Evolutionary conservation across 129 eudicot species (phyloP).

Genomic region (Chrysanthemum makinoi): DNA sequence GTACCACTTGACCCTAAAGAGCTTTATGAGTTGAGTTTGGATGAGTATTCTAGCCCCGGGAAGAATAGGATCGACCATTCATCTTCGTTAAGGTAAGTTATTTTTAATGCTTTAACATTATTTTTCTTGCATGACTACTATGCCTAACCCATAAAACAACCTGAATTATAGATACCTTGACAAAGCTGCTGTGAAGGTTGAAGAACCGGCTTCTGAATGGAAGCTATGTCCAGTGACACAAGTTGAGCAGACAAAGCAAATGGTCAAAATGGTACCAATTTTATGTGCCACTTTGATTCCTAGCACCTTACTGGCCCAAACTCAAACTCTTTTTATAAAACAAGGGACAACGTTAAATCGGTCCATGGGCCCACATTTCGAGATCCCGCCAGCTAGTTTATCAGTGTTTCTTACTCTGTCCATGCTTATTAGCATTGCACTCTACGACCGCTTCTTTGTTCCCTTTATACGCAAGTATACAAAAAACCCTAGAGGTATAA

Average conservation of each 20-base stretch:
- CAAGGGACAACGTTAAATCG: conserved; percentile 56
- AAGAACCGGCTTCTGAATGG: conserved; percentile 34
- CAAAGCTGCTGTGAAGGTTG: conserved; percentile 44
- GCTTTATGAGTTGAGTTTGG: conserved; percentile 46
- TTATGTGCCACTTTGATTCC: conserved; percentile 47
- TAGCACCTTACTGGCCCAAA: conserved; percentile 43
- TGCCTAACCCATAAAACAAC: background rate
- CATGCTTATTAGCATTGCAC: conserved; percentile 45
- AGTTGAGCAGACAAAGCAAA: conserved; percentile 66
- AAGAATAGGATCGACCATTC: conserved; percentile 45
- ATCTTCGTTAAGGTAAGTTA: conserved; percentile 40
- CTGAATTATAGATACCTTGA: conserved; percentile 42
- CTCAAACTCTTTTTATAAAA: conserved; percentile 50
- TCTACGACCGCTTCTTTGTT: conserved; percentile 59
- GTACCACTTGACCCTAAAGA: conserved; percentile 55
- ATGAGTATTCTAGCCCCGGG: conserved; percentile 44
- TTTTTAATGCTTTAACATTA: background rate
- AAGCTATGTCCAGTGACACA: conserved; percentile 47
- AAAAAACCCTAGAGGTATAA: conserved; percentile 60
- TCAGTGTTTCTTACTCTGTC: conserved; percentile 51
- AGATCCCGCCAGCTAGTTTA: conserved; percentile 66
- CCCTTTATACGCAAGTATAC: conserved; percentile 48
- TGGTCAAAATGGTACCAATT: conserved; percentile 55
- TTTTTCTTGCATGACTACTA: background rate
- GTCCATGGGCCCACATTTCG: conserved; percentile 49